phyloP scores from a whole-genome alignment of 805 yeast species.

The Tetrapisispora namnaoensis region DNA sequence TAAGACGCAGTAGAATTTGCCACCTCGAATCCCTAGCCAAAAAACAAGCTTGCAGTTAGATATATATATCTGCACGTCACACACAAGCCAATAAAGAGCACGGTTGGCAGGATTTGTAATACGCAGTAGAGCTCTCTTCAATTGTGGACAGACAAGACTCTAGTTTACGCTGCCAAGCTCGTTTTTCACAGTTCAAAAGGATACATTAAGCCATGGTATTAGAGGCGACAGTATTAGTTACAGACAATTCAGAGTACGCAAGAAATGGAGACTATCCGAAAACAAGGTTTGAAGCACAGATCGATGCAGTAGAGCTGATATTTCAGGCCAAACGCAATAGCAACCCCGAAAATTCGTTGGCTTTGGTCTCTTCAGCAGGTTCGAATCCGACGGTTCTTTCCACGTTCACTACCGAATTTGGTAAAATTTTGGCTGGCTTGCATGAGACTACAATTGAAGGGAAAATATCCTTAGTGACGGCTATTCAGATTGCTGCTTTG shows the following conservation, averaged over 20 bases:
- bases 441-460: constrained; percentile 73
- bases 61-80: too few relatives aligned
- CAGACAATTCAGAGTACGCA: constrained; percentile 93
- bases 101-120: too few relatives aligned
- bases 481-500: constrained; percentile 85
- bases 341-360: constrained; percentile 92
- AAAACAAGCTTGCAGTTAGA: too few relatives aligned
- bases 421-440: constrained; percentile 72
- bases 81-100: too few relatives aligned
- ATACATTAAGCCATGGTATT: constrained; percentile 68
- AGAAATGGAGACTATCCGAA: constrained; percentile 91
- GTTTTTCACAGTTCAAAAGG: too few relatives aligned
- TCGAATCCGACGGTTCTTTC: constrained; percentile 77
- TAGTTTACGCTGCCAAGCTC: too few relatives aligned
- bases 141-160: too few relatives aligned
- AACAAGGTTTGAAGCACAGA: constrained; percentile 84
- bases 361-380: constrained; percentile 83
- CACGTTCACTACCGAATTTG: constrained; percentile 79
- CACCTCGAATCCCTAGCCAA: too few relatives aligned
- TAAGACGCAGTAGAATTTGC: too few relatives aligned
- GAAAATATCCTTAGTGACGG: constrained; percentile 57
- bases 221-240: constrained; percentile 91
- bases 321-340: constrained; percentile 78
- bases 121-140: too few relatives aligned
- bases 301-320: constrained; percentile 77